Conservation (phyloP, 208 protist genomes). For the Borovskyia barvae region DNA sequence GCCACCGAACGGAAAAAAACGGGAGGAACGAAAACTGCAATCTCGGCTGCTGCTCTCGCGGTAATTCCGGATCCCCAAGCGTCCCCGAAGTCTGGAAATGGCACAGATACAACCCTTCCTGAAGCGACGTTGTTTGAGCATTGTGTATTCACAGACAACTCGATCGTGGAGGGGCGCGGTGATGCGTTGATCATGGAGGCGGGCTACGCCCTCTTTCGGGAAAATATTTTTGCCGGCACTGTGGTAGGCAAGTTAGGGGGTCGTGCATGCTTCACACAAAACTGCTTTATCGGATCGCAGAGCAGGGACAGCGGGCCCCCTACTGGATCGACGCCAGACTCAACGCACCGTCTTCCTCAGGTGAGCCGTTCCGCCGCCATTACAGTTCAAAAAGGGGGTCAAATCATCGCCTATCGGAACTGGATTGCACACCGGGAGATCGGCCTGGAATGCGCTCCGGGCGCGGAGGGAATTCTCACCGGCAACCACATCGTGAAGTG, state of each 20-base stretch:
- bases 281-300: constrained; percentile 36
- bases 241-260: constrained; percentile 56
- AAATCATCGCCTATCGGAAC: constrained; percentile 42
- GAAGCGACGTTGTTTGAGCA: constrained; percentile 40
- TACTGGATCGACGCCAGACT: constrained; percentile 1
- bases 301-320: not conserved
- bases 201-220: constrained; percentile 53
- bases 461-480: constrained; percentile 37
- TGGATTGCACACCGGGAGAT: constrained; percentile 38
- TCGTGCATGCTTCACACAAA: constrained; percentile 43
- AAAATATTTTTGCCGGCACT: constrained; percentile 70
- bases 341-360: not conserved
- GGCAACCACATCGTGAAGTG: constrained; percentile 52
- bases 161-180: constrained; percentile 28
- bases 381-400: constrained; percentile 53
- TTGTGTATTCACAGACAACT: constrained; percentile 67
- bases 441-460: constrained; percentile 42
- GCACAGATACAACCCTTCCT: too few species aligned
- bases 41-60: too few species aligned
- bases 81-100: not conserved
- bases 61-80: not conserved
- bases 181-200: constrained; percentile 60
- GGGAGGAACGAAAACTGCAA: not conserved
- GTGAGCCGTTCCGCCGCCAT: constrained; percentile 10
- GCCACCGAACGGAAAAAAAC: not conserved